Evolutionary conservation across 352 stramenopile genomes (phyloP).

Genomic region (Globisporangium radiosum): DNA sequence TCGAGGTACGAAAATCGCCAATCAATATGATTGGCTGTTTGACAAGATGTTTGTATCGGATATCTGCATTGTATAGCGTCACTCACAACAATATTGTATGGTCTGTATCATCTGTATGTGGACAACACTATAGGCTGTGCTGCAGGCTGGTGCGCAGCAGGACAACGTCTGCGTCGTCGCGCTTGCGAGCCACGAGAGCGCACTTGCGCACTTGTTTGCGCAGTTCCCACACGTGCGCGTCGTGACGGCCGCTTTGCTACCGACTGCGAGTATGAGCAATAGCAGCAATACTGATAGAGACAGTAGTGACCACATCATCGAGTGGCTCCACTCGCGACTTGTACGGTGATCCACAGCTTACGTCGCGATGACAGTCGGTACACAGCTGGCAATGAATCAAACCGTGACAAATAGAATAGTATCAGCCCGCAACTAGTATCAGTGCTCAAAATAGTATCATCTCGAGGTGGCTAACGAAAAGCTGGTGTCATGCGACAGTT

Average conservation of each 20-base stretch:
- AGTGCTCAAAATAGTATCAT: too few species aligned
- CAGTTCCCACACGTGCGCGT: not conserved
- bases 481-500: too few species aligned
- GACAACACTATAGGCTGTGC: not conserved
- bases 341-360: not conserved
- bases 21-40: too few species aligned
- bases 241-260: conserved; percentile 3
- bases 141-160: not conserved
- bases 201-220: not conserved
- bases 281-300: not conserved
- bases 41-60: too few species aligned
- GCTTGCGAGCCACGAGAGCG: conserved; percentile 5
- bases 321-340: not conserved
- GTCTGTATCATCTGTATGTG: not conserved
- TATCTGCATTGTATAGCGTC: too few species aligned
- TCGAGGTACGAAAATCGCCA: not conserved
- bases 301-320: not conserved
- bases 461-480: too few species aligned
- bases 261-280: not conserved
- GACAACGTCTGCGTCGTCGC: conserved; percentile 3
- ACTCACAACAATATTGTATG: not conserved
- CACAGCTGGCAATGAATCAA: too few species aligned
- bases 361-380: too few species aligned
- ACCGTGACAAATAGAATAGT: too few species aligned
- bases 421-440: too few species aligned